Evolutionary conservation across 768 basidiomycete genomes (phyloP), one percentile per base, ranked within the genome.

Genomic region (Rhodocollybia butyracea): DNA sequence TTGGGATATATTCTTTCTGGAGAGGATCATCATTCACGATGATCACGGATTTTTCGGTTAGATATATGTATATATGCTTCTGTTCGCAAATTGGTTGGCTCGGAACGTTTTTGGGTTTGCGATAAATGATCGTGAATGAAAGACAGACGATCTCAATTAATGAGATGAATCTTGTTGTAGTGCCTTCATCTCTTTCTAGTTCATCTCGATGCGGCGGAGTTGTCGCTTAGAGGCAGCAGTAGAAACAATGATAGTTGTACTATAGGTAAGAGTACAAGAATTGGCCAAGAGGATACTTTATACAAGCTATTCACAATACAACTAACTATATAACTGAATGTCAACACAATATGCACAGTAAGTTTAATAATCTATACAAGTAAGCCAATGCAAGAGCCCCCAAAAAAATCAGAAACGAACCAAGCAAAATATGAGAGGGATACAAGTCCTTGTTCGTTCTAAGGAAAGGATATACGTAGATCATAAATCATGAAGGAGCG

Each of bases 401-500:
- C 40, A 56, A 39, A 56, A 52, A 51, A 34, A 3, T n/a, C 4
- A n/a, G 32, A 38, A 50, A 32, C 38, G 36, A 46, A 15, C 46
- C 17, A 46, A 29, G 8, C 26, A 31, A 46, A 31, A 40, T n/a
- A 36, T 39, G 51, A 24, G 45, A 42, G 27, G 38, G 6, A 40
- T n/a, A 58, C 27, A 38, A n/a, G 48, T 34, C 46, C 55, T 52
- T 39, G 51, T 51, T 46, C 17, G 17, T 29, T 34, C 24, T 55
- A 47, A n/a, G n/a, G 43, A 36, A 24, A 32, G 21, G n/a, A 48
- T 41, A 55, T 12, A 57, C 58, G 52, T 62, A 67, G 61, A 64
- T 59, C 61, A 63, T 61, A 63, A 60, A 56, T 66, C 61, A 69
- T 68, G 67, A 65, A 29, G 59, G 63, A 53, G 61, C 58, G 56